Evolutionary conservation across 148 eudicot species (phyloP).

Genomic region (Rhododendron kiyosumense): DNA sequence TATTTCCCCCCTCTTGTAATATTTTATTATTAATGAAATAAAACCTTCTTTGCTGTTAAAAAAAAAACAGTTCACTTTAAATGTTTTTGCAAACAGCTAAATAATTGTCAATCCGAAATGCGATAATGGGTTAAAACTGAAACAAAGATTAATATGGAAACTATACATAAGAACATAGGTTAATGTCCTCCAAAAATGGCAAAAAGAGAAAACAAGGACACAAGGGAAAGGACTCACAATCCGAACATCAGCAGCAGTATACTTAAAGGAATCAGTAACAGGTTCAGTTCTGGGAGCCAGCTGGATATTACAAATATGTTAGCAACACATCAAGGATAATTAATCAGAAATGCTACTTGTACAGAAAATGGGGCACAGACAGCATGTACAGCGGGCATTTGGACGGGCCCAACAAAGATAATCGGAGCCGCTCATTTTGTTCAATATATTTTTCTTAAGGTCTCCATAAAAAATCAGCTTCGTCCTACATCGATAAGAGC

Average conservation of each 20-base stretch:
- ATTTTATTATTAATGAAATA: no score
- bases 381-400: no score
- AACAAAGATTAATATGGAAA: neutral
- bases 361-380: no score
- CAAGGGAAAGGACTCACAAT: conserved; percentile 47
- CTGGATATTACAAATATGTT: conserved; percentile 24
- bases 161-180: neutral
- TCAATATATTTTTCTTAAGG: no score
- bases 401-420: no score
- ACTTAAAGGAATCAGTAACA: conserved; percentile 57
- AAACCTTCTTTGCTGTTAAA: no score
- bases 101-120: neutral
- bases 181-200: neutral
- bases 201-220: neutral
- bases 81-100: neutral
- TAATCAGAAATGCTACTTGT: no score
- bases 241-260: conserved; percentile 90
- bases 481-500: no score
- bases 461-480: no score
- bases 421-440: no score
- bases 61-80: no score
- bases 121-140: neutral
- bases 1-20: no score
- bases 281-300: conserved; percentile 76
- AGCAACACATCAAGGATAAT: neutral